These are phyloP conservation scores for Candida glucosophila DNA, from an alignment of 1,139 yeast genomes.

Conservation along the genomic window DNA sequence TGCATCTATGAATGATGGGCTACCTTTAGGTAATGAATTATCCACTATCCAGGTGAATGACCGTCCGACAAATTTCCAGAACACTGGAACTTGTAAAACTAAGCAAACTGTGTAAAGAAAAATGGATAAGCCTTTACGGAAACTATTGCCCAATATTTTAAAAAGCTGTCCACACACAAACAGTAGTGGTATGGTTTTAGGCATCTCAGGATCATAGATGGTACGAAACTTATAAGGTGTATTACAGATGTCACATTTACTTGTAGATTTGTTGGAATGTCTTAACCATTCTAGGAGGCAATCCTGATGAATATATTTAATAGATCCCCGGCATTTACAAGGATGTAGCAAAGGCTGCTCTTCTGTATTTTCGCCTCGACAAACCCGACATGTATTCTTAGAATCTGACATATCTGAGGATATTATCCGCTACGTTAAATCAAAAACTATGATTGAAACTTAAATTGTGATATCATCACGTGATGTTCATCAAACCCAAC, in stretches of 20 bases:
- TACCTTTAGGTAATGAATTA: conserved; percentile 35
- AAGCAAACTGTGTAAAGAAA: conserved; percentile 31
- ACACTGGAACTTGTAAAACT: conserved; percentile 47
- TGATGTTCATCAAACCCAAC: not conserved
- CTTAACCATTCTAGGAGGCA: conserved; percentile 86
- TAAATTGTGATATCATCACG: no score
- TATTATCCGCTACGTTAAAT: no score
- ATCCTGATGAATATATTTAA: conserved; percentile 86
- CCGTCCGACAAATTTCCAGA: conserved; percentile 47
- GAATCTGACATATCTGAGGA: conserved; percentile 4
- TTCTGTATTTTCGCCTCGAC: conserved; percentile 81
- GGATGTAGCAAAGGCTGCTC: conserved; percentile 85
- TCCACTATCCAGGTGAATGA: conserved; percentile 48
- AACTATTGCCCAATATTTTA: conserved; percentile 15
- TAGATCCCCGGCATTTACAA: conserved; percentile 89
- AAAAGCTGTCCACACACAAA: conserved; percentile 34
- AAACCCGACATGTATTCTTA: conserved; percentile 66
- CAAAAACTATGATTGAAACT: no score
- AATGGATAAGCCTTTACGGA: conserved; percentile 19
- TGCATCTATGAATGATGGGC: conserved; percentile 27
- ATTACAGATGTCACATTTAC: conserved; percentile 85
- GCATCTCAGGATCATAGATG: conserved; percentile 64
- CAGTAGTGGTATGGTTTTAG: conserved; percentile 49
- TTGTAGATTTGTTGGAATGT: conserved; percentile 49
- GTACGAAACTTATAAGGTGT: conserved; percentile 66